These are phyloP conservation scores for Phytophthora ramorum DNA, from an alignment of 352 stramenopile species.

Conservation along the genomic window DNA sequence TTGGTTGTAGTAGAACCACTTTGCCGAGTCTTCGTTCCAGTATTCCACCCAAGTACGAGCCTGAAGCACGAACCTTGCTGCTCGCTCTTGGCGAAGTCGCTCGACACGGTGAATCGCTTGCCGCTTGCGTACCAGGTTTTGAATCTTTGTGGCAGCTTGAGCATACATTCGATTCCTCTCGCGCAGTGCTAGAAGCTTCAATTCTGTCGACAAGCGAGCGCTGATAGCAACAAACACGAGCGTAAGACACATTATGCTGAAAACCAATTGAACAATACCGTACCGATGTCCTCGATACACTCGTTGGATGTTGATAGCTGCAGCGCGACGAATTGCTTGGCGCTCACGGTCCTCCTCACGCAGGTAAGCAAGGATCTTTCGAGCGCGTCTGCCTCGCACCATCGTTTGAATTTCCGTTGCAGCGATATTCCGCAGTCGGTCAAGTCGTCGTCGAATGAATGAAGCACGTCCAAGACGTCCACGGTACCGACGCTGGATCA, in stretches of 20 bases:
- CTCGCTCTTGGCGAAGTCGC: conserved; percentile 38
- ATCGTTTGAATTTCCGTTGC: conserved; percentile 67
- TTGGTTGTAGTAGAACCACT: conserved; percentile 87
- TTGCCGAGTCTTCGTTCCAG: conserved; percentile 74
- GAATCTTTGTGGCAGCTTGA: conserved; percentile 72
- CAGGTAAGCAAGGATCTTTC: conserved; percentile 39
- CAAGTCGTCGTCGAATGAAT: conserved; percentile 68
- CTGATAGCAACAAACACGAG: conserved; percentile 25
- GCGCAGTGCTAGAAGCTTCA: conserved; percentile 67
- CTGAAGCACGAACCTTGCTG: conserved; percentile 48
- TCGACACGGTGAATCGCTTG: conserved; percentile 55
- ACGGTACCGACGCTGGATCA: conserved; percentile 78
- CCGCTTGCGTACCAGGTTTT: conserved; percentile 55
- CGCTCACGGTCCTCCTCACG: conserved; percentile 39
- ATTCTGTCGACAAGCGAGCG: conserved; percentile 65
- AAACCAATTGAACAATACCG: neutral
- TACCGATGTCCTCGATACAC: conserved; percentile 79
- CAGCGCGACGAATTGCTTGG: conserved; percentile 42
- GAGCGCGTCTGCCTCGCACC: conserved; percentile 46
- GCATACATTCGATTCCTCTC: conserved; percentile 64
- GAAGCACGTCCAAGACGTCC: conserved; percentile 67
- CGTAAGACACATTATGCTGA: neutral
- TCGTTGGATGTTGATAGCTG: conserved; percentile 68
- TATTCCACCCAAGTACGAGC: conserved; percentile 74
- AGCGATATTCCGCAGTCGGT: conserved; percentile 50